Evolutionary conservation across 2,329 filamentous ascomycete species (phyloP).

Genomic region (Cercospora janseana): DNA sequence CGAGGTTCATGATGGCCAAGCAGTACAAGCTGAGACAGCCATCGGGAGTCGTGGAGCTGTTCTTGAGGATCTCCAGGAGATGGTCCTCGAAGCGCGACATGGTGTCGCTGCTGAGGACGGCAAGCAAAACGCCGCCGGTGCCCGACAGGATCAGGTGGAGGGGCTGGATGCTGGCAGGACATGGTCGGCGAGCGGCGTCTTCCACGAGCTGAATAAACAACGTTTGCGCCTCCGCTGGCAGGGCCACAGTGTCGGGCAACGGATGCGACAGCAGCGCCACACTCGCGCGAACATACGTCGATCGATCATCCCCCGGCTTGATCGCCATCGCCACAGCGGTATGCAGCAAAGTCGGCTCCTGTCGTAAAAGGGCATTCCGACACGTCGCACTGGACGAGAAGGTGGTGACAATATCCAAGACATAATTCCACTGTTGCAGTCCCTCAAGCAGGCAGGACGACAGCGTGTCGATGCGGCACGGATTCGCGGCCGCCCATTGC

Average conservation of each 20-base stretch:
- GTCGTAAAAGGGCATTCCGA: slow-evolving; percentile 35
- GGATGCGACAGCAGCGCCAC: slow-evolving; percentile 34
- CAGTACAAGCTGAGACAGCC: slow-evolving; percentile 39
- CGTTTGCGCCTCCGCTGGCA: slow-evolving; percentile 37
- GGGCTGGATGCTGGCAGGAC: slow-evolving; percentile 31
- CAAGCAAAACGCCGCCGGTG: slow-evolving; percentile 33
- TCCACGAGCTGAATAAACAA: slow-evolving; percentile 37
- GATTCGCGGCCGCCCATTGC: slow-evolving; percentile 49
- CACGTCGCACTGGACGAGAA: slow-evolving; percentile 37
- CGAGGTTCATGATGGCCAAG: slow-evolving; percentile 39
- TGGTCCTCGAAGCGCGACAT: slow-evolving; percentile 35
- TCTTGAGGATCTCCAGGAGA: slow-evolving; percentile 36
- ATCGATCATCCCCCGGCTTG: slow-evolving; percentile 19
- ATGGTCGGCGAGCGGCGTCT: slow-evolving; percentile 32
- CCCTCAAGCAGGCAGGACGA: slow-evolving; percentile 49
- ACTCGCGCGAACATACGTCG: slow-evolving; percentile 28
- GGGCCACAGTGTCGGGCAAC: slow-evolving; percentile 30
- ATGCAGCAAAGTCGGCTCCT: slow-evolving; percentile 35
- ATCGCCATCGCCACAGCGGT: slow-evolving; percentile 32
- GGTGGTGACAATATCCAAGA: slow-evolving; percentile 50
- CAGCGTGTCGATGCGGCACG: slow-evolving; percentile 51
- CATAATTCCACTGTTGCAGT: slow-evolving; percentile 52
- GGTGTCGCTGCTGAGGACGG: slow-evolving; percentile 30
- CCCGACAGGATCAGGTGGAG: slow-evolving; percentile 37
- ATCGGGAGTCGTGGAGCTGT: slow-evolving; percentile 29